Percentiles rank a stretch among this genome's conserved stretches.
Evolutionary conservation across 352 stramenopile genomes (phyloP).

Genomic region (Phytophthora sojae): DNA sequence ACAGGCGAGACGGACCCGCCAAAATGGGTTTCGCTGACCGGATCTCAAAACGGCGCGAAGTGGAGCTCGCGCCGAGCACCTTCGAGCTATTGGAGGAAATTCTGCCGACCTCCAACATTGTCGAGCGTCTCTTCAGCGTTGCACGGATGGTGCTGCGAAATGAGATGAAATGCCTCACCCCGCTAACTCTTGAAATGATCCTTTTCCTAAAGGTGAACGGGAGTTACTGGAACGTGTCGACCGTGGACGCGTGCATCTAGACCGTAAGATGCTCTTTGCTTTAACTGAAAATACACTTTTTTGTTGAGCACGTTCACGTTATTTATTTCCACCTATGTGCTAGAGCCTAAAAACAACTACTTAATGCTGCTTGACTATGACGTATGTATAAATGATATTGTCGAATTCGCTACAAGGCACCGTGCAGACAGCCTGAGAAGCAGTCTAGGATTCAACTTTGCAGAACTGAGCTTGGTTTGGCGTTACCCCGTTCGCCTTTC

Average conservation of each 20-base stretch:
- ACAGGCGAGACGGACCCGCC: neutral
- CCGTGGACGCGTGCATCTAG: slow-evolving; percentile 8
- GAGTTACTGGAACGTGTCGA: slow-evolving; percentile 12
- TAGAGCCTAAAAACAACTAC: neutral
- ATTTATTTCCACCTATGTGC: neutral
- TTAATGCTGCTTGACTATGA: neutral
- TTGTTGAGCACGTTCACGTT: neutral
- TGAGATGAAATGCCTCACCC: neutral
- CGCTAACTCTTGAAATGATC: slow-evolving; percentile 4
- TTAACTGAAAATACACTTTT: neutral
- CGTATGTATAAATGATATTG: neutral
- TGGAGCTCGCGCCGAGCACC: neutral
- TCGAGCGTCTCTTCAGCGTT: slow-evolving; percentile 14
- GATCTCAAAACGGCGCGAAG: slow-evolving; percentile 1
- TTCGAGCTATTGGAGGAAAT: neutral
- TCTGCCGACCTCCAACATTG: slow-evolving; percentile 7
- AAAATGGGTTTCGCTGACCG: slow-evolving; percentile 3
- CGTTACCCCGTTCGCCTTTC: no score
- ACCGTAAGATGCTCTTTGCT: neutral
- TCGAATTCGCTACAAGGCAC: neutral
- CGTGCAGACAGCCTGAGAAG: no score
- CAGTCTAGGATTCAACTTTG: no score
- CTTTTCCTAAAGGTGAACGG: slow-evolving; percentile 21
- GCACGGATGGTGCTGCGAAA: slow-evolving; percentile 3
- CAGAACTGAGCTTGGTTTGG: no score